Base-by-base conservation (phyloP, 192 early-diverging fungal genomes). In the Globomyces pollinis-pini region DNA sequence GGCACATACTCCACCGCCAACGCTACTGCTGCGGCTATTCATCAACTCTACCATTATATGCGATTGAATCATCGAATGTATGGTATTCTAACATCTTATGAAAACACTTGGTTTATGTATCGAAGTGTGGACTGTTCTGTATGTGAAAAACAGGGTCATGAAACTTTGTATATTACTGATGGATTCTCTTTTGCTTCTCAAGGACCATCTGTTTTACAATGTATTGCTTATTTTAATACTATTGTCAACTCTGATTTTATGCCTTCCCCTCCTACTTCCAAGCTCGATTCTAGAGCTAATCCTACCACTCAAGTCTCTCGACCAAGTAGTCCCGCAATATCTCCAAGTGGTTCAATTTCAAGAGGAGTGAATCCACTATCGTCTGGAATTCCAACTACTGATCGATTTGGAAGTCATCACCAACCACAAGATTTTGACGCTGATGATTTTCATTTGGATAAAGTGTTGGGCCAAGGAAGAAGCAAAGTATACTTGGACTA, bases 41-140 rank as follows among this genome's bases (percentile, higher is more conserved):
- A 62, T 16, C 62, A 64, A 42, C 6, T 64, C 7, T 64, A 64
- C 43, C 41, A 32, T 13, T 64, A 62, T 44, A 49, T 64, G 59
- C 31, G 55, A 9, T 58, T 60, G 26, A 64, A 62, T 2, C 1
- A 62, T 2, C 5, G 30, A 12, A 29, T 44, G 20, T 43, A 62
- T 47, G 57, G 62, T 4, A 44, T 62, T 23, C 13, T 64, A 12
- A 62, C 59, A 5, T 58, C 34, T 1, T 64, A 62, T 2, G 38
- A 64, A 11, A 24, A 18, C 8, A 64, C 62, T 1, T 64, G 57
- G 57, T 64, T 64, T 6, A 49, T 61, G 7, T 1, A 44, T 16
- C 0, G 59, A 18, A 24, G 13, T 36, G 35, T 36, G 5, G 13
- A 36, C 35, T 36, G 35, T 36, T 36, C 35, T 36, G 35, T 13